Base-by-base conservation (phyloP, 164 flowering plant genomes). In the Nelumbo lutea region DNA sequence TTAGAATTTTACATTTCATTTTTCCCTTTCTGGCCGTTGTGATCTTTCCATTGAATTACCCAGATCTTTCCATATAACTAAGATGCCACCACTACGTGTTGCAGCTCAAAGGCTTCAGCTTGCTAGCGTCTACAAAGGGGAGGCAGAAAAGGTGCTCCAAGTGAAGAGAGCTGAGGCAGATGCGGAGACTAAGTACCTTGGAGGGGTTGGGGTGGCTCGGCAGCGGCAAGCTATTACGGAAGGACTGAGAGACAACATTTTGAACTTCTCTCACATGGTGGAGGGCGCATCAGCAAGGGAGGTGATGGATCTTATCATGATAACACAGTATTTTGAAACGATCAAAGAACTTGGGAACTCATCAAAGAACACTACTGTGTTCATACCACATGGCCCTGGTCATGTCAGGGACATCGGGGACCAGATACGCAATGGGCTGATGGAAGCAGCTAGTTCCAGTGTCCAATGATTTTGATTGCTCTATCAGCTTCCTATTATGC, bases 221-320 rank as follows among this genome's bases (percentile, higher is more conserved):
- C 98, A 92, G 81, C 80, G 99, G 75, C 97, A 95, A 74, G 99
- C 98, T 52, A 95, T 95, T 68, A 95, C 99, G 5, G 94, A 95
- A 66, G 99, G 97, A 2, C 66, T 92, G 71, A 83, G 98, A 72
- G 99, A 95, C 81, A 95, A 95, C 80, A 92, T 95, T 58, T 57
- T 95, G 81, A 87, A 90, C 74, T 95, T 95, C 77, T 95, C 99
- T 43, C 80, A 83, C 79, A 89, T 82, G 77, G 93, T 95, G 48
- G 90, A 84, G 73, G 99, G 99, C 52, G 76, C 99, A 13, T 87
- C 98, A 1, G 88, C 99, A 1, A 90, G 86, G 83, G 99, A 95
- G 77, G 93, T 95, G 71, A 92, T 92, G 98, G 99, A 95, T 76
- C 89, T 90, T 67, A 95, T 95, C 66, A 87, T 95, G 98, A 74